Percentiles rank a stretch among this genome's conserved stretches.
These are phyloP conservation scores for Deuterostichococcus epilithicus DNA, from an alignment of 139 green algal species.

Conservation along the genomic window DNA sequence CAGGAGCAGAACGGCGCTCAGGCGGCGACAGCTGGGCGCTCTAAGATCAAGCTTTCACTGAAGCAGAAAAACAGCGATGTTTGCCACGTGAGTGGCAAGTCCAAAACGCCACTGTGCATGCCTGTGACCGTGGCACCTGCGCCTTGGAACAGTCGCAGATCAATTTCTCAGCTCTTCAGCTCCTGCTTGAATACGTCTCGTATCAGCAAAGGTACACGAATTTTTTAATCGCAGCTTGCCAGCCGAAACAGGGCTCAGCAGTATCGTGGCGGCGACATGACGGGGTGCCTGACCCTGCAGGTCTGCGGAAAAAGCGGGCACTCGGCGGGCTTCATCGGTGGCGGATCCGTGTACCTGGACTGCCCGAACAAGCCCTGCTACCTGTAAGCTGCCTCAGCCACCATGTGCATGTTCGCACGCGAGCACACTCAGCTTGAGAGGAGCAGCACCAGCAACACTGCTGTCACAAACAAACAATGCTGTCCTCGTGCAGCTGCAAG, in stretches of 20 bases:
- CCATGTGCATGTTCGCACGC: not conserved
- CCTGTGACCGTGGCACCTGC: not conserved
- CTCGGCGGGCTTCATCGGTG: conserved; percentile 79
- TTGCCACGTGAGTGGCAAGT: conserved; percentile 21
- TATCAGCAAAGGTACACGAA: no score
- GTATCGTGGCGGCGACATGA: not conserved
- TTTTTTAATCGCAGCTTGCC: not conserved
- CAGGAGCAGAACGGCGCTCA: not conserved
- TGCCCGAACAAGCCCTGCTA: conserved; percentile 89
- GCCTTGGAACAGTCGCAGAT: not conserved
- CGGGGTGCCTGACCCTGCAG: conserved; percentile 28
- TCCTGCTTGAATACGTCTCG: not conserved
- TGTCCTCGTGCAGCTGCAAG: conserved; percentile 53
- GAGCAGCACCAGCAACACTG: not conserved
- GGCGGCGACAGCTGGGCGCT: conserved; percentile 1
- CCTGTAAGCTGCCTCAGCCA: conserved; percentile 39
- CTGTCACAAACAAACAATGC: not conserved
- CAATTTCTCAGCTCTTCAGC: not conserved
- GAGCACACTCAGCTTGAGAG: not conserved
- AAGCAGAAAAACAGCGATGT: conserved; percentile 8
- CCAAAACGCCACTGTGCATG: not conserved
- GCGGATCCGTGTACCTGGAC: conserved; percentile 66
- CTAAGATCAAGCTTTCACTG: conserved; percentile 23
- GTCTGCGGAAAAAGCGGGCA: conserved; percentile 79
- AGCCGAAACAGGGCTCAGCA: not conserved